A percentile compares a stretch with the other conserved stretches of the same genome.
phyloP scores from a whole-genome alignment of 148 eudicot genomes.

The Chenopodium formosanum region DNA sequence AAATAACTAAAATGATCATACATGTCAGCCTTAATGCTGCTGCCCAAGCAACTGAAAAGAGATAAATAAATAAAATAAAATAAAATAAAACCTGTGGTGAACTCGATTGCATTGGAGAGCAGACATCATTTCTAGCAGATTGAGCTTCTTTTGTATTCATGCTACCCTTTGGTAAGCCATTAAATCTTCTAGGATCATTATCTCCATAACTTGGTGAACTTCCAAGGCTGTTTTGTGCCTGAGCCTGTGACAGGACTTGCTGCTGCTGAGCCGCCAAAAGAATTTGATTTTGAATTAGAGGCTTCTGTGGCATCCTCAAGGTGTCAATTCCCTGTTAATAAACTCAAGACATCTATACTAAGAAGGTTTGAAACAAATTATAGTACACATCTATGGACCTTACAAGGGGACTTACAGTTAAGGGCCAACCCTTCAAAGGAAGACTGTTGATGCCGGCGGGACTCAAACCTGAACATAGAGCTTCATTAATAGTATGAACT shows the following conservation, averaged over 20 bases:
- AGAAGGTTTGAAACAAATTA: slow-evolving; percentile 1
- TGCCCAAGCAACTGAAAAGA: slow-evolving; percentile 10
- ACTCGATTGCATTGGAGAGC: slow-evolving; percentile 87
- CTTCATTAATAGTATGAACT: slow-evolving; percentile 4
- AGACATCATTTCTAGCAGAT: slow-evolving; percentile 80
- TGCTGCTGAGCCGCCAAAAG: slow-evolving; percentile 84
- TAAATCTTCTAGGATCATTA: slow-evolving; percentile 50
- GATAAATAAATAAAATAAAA: not conserved
- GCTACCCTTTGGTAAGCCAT: slow-evolving; percentile 83
- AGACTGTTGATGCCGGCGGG: slow-evolving; percentile 68
- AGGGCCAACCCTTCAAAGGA: slow-evolving; percentile 98
- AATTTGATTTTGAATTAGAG: slow-evolving; percentile 70
- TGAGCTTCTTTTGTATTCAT: slow-evolving; percentile 85
- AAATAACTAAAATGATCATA: not conserved
- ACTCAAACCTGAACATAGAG: slow-evolving; percentile 51
- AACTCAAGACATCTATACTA: slow-evolving; percentile 9
- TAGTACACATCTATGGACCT: slow-evolving; percentile 7
- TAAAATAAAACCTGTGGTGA: slow-evolving; percentile 67
- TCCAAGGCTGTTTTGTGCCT: slow-evolving; percentile 79
- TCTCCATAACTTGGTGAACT: slow-evolving; percentile 68
- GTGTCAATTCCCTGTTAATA: slow-evolving; percentile 77
- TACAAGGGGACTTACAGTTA: slow-evolving; percentile 61
- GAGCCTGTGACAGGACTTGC: slow-evolving; percentile 81
- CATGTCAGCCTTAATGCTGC: not conserved
- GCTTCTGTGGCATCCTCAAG: slow-evolving; percentile 79